Base-by-base conservation (phyloP, 108 stramenopile genomes). In the Skeletonema grethae region DNA sequence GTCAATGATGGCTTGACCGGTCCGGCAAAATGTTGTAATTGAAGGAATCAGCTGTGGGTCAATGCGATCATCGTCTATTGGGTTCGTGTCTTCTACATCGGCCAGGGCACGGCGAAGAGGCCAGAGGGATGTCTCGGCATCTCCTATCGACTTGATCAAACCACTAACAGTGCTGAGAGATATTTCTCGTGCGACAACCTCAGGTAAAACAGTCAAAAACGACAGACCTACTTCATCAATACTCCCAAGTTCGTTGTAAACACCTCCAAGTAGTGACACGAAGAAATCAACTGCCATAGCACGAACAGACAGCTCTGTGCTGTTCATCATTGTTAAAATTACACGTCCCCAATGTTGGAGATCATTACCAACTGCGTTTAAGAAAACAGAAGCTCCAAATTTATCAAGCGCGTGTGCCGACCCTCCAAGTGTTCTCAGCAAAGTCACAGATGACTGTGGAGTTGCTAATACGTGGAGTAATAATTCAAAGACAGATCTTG, bases 211-310 rank as follows among this genome's bases (percentile, higher is more conserved):
- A 7, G 92, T 88, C 7, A 87, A 67, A 69, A 95, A 79, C 5
- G 74, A 48, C 3, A 87, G 58, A 16, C 77, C 46, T 3, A 93
- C 61, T 5, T 79, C 78, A 67, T 93, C 92, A 39, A 93, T 79
- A 62, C 73, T 93, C 20, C 94, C 94, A 16, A 55, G 32, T 38
- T 78, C 63, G 38, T 88, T 82, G 66, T 84, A 92, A 30, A 78
- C 53, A 31, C 81, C 85, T 10, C 90, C 88, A n/a, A 95, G 59
- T 7, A 95, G 73, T 4, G 94, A 93, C 8, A 95, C 80, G 18
- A 88, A 59, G 29, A 95, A 90, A 55, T 95, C 94, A 36, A 93
- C 92, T 25, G 92, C 83, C 75, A 95, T 95, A 10, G 94, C 93
- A 34, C 94, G 82, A 6, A 95, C 92, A 25, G 90, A 90, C n/a